Conservation (phyloP, 768 basidiomycete species). For the Suillus subaureus region DNA sequence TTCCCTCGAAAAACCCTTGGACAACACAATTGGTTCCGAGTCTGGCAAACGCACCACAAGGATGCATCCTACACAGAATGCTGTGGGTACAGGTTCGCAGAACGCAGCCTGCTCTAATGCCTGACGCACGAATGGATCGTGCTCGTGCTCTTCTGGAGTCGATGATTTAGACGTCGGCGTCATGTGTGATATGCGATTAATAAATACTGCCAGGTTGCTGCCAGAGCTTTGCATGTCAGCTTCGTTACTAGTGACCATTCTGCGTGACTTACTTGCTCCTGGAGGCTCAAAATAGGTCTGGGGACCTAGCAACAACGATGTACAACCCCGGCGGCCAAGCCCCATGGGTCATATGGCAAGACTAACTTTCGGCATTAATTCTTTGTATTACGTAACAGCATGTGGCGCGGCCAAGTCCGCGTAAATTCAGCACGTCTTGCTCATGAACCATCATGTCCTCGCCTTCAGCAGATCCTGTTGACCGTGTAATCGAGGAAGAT, state of each 20-base stretch:
- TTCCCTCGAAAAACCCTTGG: slow-evolving; percentile 89
- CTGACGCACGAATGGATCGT: slow-evolving; percentile 52
- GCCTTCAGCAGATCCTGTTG: slow-evolving; percentile 41
- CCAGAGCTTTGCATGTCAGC: neutral
- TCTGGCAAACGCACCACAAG: slow-evolving; percentile 53
- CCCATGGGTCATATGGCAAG: no score
- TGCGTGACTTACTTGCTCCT: slow-evolving; percentile 46
- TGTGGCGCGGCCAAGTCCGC: slow-evolving; percentile 10
- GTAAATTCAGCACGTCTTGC: slow-evolving; percentile 17
- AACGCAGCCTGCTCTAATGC: slow-evolving; percentile 74
- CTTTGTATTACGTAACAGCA: neutral
- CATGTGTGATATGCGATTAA: neutral
- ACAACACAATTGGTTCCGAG: slow-evolving; percentile 53
- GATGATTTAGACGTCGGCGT: neutral
- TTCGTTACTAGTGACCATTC: slow-evolving; percentile 23
- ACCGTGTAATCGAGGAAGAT: slow-evolving; percentile 44
- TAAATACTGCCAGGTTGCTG: neutral
- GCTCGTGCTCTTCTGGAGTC: slow-evolving; percentile 22
- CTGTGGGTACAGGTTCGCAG: slow-evolving; percentile 69
- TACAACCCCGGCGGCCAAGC: neutral
- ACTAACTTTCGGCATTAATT: neutral
- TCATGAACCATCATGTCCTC: slow-evolving; percentile 55
- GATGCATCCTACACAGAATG: slow-evolving; percentile 92
- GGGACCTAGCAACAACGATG: neutral
- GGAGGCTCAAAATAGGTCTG: slow-evolving; percentile 16